Evolutionary conservation across 1,284 basidiomycete species (phyloP), one percentile per base, ranked within the genome.

Genomic region (Malassezia globosa): DNA sequence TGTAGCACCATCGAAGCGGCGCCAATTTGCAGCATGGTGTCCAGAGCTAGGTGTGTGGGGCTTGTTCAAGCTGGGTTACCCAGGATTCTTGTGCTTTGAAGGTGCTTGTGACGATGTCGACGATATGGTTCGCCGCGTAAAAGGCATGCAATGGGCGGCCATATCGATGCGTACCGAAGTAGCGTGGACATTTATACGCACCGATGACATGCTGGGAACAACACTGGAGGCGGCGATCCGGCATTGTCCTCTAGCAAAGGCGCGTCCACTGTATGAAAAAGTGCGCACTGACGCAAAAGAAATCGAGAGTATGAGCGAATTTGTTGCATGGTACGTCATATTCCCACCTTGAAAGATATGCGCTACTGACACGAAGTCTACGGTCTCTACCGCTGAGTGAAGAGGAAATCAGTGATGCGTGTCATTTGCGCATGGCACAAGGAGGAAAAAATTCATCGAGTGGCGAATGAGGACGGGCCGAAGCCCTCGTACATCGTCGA

Each of bases 51-150:
- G n/a, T 11, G 39, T 59, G 10, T 56, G 48, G 42, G 56, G 50
- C 13, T 14, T 59, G 6, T 29, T 56, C 7, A 56, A 58, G 23
- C 31, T 50, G 10, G 56, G 51, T 19, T 55, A 58, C 35, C 58
- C 58, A 21, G 58, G 58, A 18, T 60, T 48, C 25, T 43, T 60
- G 3, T 44, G 35, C 22, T 60, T 58, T 21, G 58, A 60, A 38
- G 58, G 58, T 13, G 31, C 37, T 18, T 24, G 23, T 5, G 39
- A 47, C 11, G 55, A 60, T 22, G 48, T 60, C 2, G 48, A 37
- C 13, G 56, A 60, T 7, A 56, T 60, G 41, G 45, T 49, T 3
- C 37, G 35, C 14, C 43, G 53, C 19, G 50, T 60, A 24, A 60
- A 60, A 36, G 18, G 31, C n/a, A 52, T 52, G 50, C 50, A 52